Base-by-base conservation (phyloP, 192 early-diverging fungal species). In the Phlyctochytrium arcticum region DNA sequence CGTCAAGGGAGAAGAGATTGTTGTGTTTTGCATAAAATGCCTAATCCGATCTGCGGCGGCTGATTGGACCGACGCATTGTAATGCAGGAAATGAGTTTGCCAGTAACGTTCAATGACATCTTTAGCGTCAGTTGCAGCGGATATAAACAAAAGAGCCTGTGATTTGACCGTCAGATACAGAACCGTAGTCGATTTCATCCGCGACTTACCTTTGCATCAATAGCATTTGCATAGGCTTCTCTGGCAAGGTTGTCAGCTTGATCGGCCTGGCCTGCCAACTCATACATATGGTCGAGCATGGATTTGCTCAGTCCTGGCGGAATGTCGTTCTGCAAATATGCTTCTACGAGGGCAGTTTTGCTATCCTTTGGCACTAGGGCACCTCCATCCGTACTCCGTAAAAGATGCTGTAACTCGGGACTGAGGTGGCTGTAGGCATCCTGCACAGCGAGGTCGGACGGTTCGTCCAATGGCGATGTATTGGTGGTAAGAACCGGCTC, bases 91-190 rank as follows among this genome's bases (percentile, higher is more conserved):
- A 51, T 58, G 34, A 30, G 67, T 55, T 29, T 69, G 56, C 67
- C 67, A 69, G 59, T 69, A 69, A n/a, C 59, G 57, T 17, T 54
- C 33, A 36, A 69, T 54, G 27, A 69, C 15, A 42, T 62, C 57
- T 19, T 42, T 54, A 21, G 54, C 4, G 9, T n/a, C 15, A 10
- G 67, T 69, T 3, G 56, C 67, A 21, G 67, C 67, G 32, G 67
- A 60, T 17, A 69, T 62, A 34, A 53, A 61, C 23, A 69, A 42
- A 36, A 69, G 37, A 33, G 67, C 67, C 57, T 66, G 31, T 42
- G 9, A 12, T 42, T 42, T n/a, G n/a, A n/a, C 39, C n/a, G 9
- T 42, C 39, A n/a, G 39, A 42, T 42, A n/a, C 9, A 9, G n/a
- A 42, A n/a, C 39, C 39, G 9, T 53, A 24, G 24, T 24, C n/a